Conservation (phyloP, 2,329 filamentous ascomycete genomes). For the Myriangium duriaei region DNA sequence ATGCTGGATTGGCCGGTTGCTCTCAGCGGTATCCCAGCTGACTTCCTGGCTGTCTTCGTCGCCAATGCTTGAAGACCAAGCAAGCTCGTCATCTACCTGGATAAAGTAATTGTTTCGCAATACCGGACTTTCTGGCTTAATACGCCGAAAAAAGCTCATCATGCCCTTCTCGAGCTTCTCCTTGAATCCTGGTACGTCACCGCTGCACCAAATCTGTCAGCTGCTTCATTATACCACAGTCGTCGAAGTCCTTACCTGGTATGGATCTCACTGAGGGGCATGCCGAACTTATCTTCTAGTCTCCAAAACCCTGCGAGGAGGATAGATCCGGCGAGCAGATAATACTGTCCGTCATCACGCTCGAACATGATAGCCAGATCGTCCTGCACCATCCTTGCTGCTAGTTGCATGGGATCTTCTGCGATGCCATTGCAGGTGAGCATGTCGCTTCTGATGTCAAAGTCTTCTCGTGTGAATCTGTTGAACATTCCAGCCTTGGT, state of each 20-base stretch:
- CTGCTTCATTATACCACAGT: neutral
- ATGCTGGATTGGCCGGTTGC: constrained; percentile 57
- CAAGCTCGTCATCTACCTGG: constrained; percentile 65
- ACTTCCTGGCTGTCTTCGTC: constrained; percentile 51
- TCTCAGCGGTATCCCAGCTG: constrained; percentile 65
- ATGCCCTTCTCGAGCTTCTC: constrained; percentile 65
- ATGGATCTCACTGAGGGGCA: constrained; percentile 69
- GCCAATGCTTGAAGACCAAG: constrained; percentile 69
- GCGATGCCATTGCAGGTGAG: constrained; percentile 30
- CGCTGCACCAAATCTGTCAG: constrained; percentile 29
- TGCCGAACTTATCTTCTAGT: constrained; percentile 66
- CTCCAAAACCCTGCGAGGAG: constrained; percentile 76
- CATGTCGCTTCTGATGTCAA: constrained; percentile 53
- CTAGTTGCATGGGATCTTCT: constrained; percentile 70
- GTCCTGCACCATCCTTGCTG: constrained; percentile 62
- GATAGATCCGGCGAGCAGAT: constrained; percentile 63
- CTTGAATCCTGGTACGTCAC: constrained; percentile 60
- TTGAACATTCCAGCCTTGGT: constrained; percentile 58
- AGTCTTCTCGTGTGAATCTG: constrained; percentile 55
- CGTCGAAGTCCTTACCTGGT: constrained; percentile 30
- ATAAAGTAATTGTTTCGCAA: constrained; percentile 76
- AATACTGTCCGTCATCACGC: constrained; percentile 62
- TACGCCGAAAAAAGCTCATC: constrained; percentile 65
- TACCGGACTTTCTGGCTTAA: constrained; percentile 55
- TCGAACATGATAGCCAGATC: constrained; percentile 79